Base-by-base conservation (phyloP, 352 stramenopile genomes). In the Phytopythium cucurbitacearum region DNA sequence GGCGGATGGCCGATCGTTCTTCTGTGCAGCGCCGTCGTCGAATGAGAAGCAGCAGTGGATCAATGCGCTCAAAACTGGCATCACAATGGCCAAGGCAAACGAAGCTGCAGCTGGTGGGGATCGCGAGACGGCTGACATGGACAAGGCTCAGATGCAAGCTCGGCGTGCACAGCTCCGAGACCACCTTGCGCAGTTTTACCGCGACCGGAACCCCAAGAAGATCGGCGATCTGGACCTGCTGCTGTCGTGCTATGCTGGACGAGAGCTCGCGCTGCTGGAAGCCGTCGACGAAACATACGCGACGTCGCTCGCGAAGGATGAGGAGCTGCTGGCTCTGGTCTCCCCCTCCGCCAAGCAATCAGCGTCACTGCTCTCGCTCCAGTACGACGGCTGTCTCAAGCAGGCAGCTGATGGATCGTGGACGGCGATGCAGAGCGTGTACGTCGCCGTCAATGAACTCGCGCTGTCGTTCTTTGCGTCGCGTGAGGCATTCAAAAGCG, bases 31-130 rank as follows among this genome's bases (percentile, higher is more conserved):
- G 4, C 75, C 62, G 5, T 74, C 51, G 0, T 62, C 65, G 0
- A 70, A 78, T 5, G 76, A 89, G 3, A 89, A 89, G 43, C 54
- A 58, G 1, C 60, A 78, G 32, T 93, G 82, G 82, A 64, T 86
- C 40, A 64, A 72, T 1, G 78, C 76, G 4, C 78, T 93, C 46
- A 69, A 76, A 34, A 71, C 72, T 12, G 80, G 66, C 1, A 71
- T 93, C 7, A 71, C 66, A 0, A 34, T 80, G 1, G 48, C 62
- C 68, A 43, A 71, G 11, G 34, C 21, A 44, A 40, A 38, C 40
- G 16, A 47, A 58, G 32, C 39, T 33, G 49, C 51, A 44, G 35
- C 33, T 10, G 46, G 57, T 8, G 44, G 43, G 15, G 40, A 40
- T 28, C 36, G 32, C 5, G 9, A 41, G 8, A 16, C 47, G 6